These are phyloP conservation scores for Lipomyces spencermartinsiae DNA, from an alignment of 805 yeast genomes.

Conservation along the genomic window DNA sequence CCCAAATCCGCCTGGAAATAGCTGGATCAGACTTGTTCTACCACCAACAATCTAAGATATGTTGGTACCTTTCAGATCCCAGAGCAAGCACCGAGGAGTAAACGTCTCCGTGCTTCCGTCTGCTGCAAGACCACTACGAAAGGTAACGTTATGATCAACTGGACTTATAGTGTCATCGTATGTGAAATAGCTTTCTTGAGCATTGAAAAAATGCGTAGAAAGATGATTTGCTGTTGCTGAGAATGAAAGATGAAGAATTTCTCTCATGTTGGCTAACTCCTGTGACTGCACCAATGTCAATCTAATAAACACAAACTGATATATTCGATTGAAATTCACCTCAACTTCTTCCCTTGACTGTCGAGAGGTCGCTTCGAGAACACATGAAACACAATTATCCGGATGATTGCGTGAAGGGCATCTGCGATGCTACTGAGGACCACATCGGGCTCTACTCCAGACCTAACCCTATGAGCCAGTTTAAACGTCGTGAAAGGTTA, in stretches of 20 bases:
- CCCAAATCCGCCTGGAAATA: constrained; percentile 54
- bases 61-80: constrained; percentile 66
- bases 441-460: too few relatives aligned
- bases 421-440: too few relatives aligned
- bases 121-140: constrained; percentile 50
- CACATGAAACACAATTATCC: too few relatives aligned
- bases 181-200: constrained; percentile 72
- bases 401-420: too few relatives aligned
- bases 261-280: constrained; percentile 58
- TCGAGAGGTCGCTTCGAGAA: too few relatives aligned
- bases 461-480: not conserved
- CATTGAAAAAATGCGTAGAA: constrained; percentile 79
- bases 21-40: not conserved
- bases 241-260: constrained; percentile 71
- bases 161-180: constrained; percentile 48
- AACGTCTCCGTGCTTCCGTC: constrained; percentile 58
- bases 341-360: not conserved
- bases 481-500: too few relatives aligned
- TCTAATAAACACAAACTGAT: not conserved
- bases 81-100: constrained; percentile 81
- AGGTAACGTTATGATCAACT: constrained; percentile 56
- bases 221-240: constrained; percentile 79
- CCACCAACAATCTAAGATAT: not conserved
- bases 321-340: not conserved
- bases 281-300: not conserved